Percentiles rank a stretch among this genome's conserved stretches.
phyloP scores from a whole-genome alignment of 78 protist species.

The Dictyostelium capitatum region DNA sequence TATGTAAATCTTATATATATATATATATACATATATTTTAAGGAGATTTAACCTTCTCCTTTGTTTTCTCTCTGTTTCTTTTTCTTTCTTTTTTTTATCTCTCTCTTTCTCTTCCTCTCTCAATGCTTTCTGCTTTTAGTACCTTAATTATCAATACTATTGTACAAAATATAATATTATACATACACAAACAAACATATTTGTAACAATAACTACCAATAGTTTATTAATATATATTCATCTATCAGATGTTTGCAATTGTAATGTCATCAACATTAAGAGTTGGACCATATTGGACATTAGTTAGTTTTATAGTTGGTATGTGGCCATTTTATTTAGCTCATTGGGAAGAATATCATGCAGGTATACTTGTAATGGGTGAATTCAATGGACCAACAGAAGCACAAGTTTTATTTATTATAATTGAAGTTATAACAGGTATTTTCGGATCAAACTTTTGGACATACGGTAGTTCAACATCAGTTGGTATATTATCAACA shows the following conservation, averaged over 20 bases:
- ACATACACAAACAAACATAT: too few species aligned
- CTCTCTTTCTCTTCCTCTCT: too few species aligned
- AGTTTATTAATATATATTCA: not conserved
- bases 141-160: too few species aligned
- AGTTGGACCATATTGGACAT: slow-evolving; percentile 77
- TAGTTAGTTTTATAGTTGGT: slow-evolving; percentile 49
- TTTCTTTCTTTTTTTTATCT: too few species aligned
- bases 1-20: not conserved
- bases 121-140: too few species aligned
- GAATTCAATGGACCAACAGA: slow-evolving; percentile 86
- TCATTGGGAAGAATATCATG: slow-evolving; percentile 88
- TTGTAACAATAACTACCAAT: not conserved
- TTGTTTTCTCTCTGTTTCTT: too few species aligned
- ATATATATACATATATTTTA: too few species aligned
- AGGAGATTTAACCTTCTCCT: too few species aligned
- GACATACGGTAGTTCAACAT: slow-evolving; percentile 29
- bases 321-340: slow-evolving; percentile 82
- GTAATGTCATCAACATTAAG: slow-evolving; percentile 80
- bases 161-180: not conserved
- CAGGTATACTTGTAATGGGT: slow-evolving; percentile 80
- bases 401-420: slow-evolving; percentile 74
- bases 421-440: slow-evolving; percentile 69
- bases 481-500: slow-evolving; percentile 29
- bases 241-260: slow-evolving; percentile 58
- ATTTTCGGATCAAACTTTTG: slow-evolving; percentile 65